Base-by-base conservation (phyloP, 2,329 filamentous ascomycete genomes). In the Hawksworthiomyces lignivorus region DNA sequence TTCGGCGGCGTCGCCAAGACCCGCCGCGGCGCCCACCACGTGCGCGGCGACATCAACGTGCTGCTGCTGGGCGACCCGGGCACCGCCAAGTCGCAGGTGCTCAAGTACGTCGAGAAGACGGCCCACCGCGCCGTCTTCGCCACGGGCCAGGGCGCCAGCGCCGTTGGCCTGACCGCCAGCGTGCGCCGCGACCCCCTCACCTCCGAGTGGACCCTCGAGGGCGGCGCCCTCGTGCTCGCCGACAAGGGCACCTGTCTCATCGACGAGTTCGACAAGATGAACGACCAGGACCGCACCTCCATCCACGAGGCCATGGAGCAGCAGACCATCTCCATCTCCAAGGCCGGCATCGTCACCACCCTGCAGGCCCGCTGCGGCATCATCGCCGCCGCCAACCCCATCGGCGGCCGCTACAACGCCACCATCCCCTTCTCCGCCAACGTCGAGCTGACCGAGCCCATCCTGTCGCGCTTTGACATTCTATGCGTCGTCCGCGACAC, bases 271-370 rank as follows among this genome's bases (percentile, higher is more conserved):
- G 92, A 98, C 75, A 98, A 98, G 73, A 98, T 98, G 92, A 97
- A 97, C 61, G 92, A 98, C 60, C 88, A 97, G 59, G 92, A 98
- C 62, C 80, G 92, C 50, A 97, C 92, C 1, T 95, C 88, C 7
- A 98, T 98, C 53, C 92, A 98, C 74, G 92, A 98, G 71, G 92
- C 92, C 46, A 98, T 98, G 92, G 92, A 98, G 64, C 92, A 98
- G 64, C 92, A 98, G 66, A 98, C 92, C 2, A 98, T 98, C 52
- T 97, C 90, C 47, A 98, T 98, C 57, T 95, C 88, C 50, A 98
- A 98, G 62, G 92, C 92, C 1, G 92, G 92, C 64, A 98, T 98
- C 47, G 92, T 98, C 32, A 98, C 92, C 1, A 97, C 92, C 0
- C 72, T 98, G 1, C 90, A 98, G 62, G 92, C 92, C 32, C 84